Evolutionary conservation across 208 protist species (phyloP), one percentile per base, ranked within the genome.

Genomic region (Kentomonas sorsogonicus): DNA sequence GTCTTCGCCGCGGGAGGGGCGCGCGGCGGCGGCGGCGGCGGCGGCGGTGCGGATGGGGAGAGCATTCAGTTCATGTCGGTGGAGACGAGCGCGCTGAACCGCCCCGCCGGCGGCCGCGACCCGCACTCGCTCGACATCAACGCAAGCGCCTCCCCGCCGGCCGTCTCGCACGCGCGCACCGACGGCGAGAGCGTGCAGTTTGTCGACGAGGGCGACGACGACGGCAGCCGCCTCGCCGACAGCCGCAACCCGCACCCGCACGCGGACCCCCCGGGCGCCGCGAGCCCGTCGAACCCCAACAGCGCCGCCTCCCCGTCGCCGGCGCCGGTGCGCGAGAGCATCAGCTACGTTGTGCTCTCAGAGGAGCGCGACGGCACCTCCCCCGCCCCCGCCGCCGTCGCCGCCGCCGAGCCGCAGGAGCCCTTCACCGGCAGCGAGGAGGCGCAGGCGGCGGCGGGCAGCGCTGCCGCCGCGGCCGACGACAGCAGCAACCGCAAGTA

Each of bases 61-160:
- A 27, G n/a, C n/a, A 48, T 48, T 48, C 10, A 20, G 22, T 48
- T 48, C n/a, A 48, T 13, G 43, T 9, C 43, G 22, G 22, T 48
- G 43, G 25, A 6, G 43, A 48, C n/a, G 43, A 18, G 10, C n/a
- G 11, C 43, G 6, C 43, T 20, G n/a, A 15, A 6, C n/a, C n/a
- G n/a, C n/a, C n/a, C n/a, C n/a, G n/a, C n/a, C 43, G 25, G 43
- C 43, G 43, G n/a, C n/a, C n/a, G 25, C n/a, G 22, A 48, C 43
- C 9, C 43, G 43, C 9, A 9, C 25, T 25, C 43, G 22, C 10
- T 26, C n/a, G 25, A 48, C 10, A 27, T 40, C 15, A 15, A 40
- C 43, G 43, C 16, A 23, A 26, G n/a, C 22, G 7, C 22, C 43
- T 6, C 11, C 11, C 43, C 6, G 16, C 43, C 16, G 9, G 25